A percentile compares a stretch with the other conserved stretches of the same genome.
Conservation (phyloP, 1,284 basidiomycete genomes). For the Puccinia coronata region DNA sequence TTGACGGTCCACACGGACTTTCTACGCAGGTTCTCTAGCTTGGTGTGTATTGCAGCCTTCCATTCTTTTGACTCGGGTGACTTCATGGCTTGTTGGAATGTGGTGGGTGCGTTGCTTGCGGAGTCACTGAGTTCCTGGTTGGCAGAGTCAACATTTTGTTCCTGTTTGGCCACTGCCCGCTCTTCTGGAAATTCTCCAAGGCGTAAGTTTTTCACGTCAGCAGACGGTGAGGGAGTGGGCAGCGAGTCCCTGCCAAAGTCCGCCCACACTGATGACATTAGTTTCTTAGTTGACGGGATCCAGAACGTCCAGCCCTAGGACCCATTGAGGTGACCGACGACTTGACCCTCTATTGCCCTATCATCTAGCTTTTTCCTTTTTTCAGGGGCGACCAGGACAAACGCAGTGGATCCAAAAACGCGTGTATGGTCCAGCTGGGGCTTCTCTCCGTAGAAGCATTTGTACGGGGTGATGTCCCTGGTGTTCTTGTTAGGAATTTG, state of each 20-base stretch:
- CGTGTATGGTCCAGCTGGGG: background rate
- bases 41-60: background rate
- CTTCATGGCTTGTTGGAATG: background rate
- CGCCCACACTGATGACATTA: no score
- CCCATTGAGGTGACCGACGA: no score
- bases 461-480: background rate
- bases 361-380: no score
- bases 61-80: background rate
- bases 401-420: background rate
- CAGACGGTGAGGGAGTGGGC: no score
- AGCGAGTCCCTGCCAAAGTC: no score
- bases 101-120: background rate
- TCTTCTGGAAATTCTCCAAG: background rate
- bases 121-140: background rate
- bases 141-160: background rate
- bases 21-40: background rate
- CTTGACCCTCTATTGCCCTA: no score
- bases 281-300: no score
- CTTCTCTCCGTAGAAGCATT: slow-evolving; percentile 11
- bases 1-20: background rate
- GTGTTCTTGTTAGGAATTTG: background rate
- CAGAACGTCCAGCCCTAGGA: no score
- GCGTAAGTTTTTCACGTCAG: no score
- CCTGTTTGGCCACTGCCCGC: background rate
- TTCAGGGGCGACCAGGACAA: no score